A percentile compares a stretch with the other conserved stretches of the same genome.
Evolutionary conservation across 2,329 filamentous ascomycete genomes (phyloP).

Genomic region (Verruconis gallopava): DNA sequence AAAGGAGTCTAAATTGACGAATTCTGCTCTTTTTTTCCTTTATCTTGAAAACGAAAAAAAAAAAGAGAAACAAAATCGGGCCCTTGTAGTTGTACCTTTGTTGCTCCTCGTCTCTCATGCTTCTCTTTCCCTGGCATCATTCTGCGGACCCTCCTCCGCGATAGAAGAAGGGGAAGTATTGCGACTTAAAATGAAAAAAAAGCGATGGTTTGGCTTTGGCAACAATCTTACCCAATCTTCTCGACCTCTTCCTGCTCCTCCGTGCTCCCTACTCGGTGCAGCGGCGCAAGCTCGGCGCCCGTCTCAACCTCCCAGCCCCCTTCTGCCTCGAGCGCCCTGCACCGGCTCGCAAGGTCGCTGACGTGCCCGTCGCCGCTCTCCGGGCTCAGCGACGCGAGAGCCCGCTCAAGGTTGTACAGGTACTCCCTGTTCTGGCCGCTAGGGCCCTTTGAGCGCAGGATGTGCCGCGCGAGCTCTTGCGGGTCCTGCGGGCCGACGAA

Average conservation of each 20-base stretch:
- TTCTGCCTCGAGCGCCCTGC: conserved; percentile 48
- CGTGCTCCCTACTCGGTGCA: conserved; percentile 35
- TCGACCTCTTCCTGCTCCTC: conserved; percentile 50
- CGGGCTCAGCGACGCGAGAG: conserved; percentile 56
- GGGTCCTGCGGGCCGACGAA: conserved; percentile 78
- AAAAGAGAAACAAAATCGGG: too few species aligned
- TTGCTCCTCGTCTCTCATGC: too few species aligned
- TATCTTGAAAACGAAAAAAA: too few species aligned
- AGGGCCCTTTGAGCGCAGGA: conserved; percentile 61
- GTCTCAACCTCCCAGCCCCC: conserved; percentile 12
- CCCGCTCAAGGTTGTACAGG: conserved; percentile 64
- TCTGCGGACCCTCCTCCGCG: too few species aligned
- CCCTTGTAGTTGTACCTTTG: too few species aligned
- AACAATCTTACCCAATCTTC: too few species aligned
- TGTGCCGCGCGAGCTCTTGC: conserved; percentile 65
- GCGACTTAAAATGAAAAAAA: too few species aligned
- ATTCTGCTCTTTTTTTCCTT: too few species aligned
- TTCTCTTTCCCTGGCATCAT: too few species aligned
- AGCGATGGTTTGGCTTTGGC: too few species aligned
- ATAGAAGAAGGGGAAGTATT: too few species aligned
- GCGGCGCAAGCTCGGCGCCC: conserved; percentile 11
- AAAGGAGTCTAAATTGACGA: too few species aligned
- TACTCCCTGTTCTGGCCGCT: conserved; percentile 89
- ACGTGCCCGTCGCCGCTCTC: conserved; percentile 78
- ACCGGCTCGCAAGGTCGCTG: conserved; percentile 62